phyloP scores from a whole-genome alignment of 768 basidiomycete genomes.

The Tricholoma bakamatsutake region DNA sequence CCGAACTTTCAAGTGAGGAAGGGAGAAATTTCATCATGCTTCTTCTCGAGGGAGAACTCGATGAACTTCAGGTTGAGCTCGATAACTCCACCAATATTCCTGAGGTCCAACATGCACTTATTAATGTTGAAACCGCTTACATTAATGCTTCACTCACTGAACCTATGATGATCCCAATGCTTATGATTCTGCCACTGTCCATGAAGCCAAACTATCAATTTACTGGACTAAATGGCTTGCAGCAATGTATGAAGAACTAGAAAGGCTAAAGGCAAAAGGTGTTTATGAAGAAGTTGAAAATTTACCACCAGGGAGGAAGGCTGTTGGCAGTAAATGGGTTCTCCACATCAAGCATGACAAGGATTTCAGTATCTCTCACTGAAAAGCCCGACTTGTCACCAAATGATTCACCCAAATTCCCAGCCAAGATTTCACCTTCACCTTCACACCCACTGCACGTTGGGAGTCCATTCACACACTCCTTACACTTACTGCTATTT shows the following conservation, averaged over 20 bases:
- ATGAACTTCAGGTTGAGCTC: neutral
- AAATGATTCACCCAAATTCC: no score
- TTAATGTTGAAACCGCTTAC: neutral
- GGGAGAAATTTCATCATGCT: neutral
- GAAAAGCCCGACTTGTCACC: no score
- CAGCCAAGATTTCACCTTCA: no score
- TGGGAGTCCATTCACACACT: no score
- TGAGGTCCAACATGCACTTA: neutral
- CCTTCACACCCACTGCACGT: no score
- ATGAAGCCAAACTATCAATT: neutral
- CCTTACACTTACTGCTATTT: no score
- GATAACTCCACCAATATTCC: neutral
- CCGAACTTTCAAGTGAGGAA: neutral
- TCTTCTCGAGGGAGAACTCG: neutral
- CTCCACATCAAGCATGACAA: no score
- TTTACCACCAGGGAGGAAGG: neutral
- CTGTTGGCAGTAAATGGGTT: neutral
- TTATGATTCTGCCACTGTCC: neutral
- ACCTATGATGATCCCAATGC: neutral
- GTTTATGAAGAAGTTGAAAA: no score
- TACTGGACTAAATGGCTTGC: neutral
- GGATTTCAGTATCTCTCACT: no score
- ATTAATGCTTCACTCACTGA: neutral
- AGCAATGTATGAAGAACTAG: no score
- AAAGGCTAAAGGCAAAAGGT: no score